These are phyloP conservation scores for Fusarium dimerum DNA, from an alignment of 2,329 filamentous ascomycete genomes.

Conservation along the genomic window DNA sequence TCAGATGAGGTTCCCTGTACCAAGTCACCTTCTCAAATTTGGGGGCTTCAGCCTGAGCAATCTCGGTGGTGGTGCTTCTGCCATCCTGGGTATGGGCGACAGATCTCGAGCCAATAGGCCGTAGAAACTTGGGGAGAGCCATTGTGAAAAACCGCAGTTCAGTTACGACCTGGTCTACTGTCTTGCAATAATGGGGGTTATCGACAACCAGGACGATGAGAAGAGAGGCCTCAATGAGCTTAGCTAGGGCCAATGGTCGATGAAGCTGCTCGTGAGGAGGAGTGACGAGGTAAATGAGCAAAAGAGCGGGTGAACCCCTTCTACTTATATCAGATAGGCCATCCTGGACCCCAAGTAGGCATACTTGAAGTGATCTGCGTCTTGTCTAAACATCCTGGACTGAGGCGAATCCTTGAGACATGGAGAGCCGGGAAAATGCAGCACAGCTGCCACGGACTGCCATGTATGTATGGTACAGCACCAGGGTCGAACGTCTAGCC, in stretches of 20 bases:
- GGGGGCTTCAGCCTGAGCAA: constrained; percentile 47
- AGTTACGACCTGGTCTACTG: background rate
- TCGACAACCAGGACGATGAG: background rate
- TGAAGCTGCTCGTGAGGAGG: background rate
- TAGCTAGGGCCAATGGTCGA: background rate
- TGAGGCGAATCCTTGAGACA: background rate
- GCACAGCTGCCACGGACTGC: background rate
- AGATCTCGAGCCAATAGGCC: constrained; percentile 26
- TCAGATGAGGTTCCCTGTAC: constrained; percentile 57
- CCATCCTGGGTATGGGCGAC: constrained; percentile 1
- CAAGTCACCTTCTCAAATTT: constrained; percentile 57
- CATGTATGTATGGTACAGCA: background rate
- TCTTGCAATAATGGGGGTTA: constrained; percentile 2
- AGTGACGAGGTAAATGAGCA: background rate
- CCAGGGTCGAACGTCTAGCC: no score
- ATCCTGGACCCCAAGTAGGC: background rate
- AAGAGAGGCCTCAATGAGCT: background rate
- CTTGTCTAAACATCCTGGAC: background rate
- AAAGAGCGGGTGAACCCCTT: background rate
- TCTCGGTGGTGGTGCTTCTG: constrained; percentile 29
- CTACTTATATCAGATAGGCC: background rate
- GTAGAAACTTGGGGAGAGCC: constrained; percentile 26
- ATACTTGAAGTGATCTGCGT: background rate
- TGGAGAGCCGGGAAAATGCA: background rate
- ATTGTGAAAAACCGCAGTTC: constrained; percentile 11